Base-by-base conservation (phyloP, 2,329 filamentous ascomycete genomes). In the Chalara sp. region DNA sequence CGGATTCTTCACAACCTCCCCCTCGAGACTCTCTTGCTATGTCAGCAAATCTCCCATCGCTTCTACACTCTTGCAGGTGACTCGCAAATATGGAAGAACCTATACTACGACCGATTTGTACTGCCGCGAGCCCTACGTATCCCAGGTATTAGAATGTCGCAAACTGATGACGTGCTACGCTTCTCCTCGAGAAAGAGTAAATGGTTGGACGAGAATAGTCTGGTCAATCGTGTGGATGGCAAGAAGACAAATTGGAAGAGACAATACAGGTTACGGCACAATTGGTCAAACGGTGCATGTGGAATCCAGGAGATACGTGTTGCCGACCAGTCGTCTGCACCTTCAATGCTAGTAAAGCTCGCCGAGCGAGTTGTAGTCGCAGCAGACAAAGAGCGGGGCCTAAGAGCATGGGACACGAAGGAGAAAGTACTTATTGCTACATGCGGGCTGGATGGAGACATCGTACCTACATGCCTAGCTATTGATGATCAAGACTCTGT, bases 91-190 rank as follows among this genome's bases (percentile, higher is more conserved):
- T 99, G 93, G 93, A 93, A 92, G 67, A 78, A 79, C 11, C 80
- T 89, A 46, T 99, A 96, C 70, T 96, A 95, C 69, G 77, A 82
- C 30, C 84, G 86, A 55, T 97, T 95, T 68, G 88, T 96, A 32
- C 78, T 87, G 35, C 90, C 89, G 39, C 81, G 90, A 62, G 87
- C 86, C 35, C 78, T 86, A 58, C 81, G 86, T 52, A 83, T 92
- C 50, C 86, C 87, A 0, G 85, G 86, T 28, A 78, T 86, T 33
- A 76, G 71, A 61, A 71, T 72, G 37, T 58, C 67, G 35, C 51
- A 56, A 10, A 48, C 44, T 35, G 54, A 58, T 37, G 56, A 58
- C 32, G 54, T 51, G 1, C 43, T 65, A 13, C 57, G 58, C 32
- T 65, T 65, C 40, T 61, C 64, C 55, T 60, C 71, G 72, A 77